phyloP scores from a whole-genome alignment of 2,329 filamentous ascomycete species.

The Trichoderma sp. region DNA sequence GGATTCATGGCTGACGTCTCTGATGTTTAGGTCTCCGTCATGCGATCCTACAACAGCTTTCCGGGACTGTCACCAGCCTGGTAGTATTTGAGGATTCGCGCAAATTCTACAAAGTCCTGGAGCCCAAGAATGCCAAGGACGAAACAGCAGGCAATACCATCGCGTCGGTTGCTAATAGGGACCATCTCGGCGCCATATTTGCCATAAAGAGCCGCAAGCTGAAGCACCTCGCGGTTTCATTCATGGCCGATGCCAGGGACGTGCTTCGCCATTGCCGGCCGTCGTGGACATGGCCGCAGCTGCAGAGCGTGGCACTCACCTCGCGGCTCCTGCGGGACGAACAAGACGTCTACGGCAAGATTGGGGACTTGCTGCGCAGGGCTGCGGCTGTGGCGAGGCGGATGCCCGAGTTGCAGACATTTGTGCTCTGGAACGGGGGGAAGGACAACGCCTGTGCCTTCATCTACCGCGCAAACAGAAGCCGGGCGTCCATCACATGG shows the following conservation, averaged over 20 bases:
- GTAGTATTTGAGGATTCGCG: slow-evolving; percentile 31
- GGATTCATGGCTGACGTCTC: slow-evolving; percentile 13
- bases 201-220: slow-evolving; percentile 26
- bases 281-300: slow-evolving; percentile 26
- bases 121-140: neutral
- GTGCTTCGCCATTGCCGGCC: slow-evolving; percentile 24
- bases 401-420: slow-evolving; percentile 27
- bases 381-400: slow-evolving; percentile 24
- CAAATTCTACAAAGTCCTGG: slow-evolving; percentile 20
- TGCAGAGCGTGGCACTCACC: slow-evolving; percentile 32
- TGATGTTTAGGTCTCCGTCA: slow-evolving; percentile 11
- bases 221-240: slow-evolving; percentile 29
- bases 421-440: neutral
- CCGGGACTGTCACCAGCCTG: slow-evolving; percentile 27
- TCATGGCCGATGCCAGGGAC: slow-evolving; percentile 28
- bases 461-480: slow-evolving; percentile 28
- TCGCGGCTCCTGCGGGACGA: slow-evolving; percentile 27
- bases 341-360: slow-evolving; percentile 20
- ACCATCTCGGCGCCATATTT: neutral
- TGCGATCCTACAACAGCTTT: slow-evolving; percentile 22
- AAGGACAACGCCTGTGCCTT: slow-evolving; percentile 31
- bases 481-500: slow-evolving; percentile 30
- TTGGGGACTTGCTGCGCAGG: slow-evolving; percentile 27
- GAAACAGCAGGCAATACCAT: no score
- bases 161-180: slow-evolving; percentile 3